A percentile compares a stretch with the other conserved stretches of the same genome.
phyloP scores from a whole-genome alignment of 1,284 basidiomycete species.

The Sanghuangporus weigelae region DNA sequence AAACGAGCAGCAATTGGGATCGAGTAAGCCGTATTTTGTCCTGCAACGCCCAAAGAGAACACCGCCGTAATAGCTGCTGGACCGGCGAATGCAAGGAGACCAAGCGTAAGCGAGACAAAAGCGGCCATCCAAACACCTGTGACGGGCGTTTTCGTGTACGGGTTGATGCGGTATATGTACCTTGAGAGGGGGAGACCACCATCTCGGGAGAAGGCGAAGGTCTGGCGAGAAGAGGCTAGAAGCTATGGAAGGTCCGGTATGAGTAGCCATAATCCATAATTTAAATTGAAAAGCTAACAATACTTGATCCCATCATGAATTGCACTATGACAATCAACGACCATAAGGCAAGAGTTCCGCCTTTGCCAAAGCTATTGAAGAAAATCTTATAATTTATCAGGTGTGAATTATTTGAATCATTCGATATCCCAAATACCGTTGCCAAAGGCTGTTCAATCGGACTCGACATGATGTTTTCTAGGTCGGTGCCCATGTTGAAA shows the following conservation, averaged over 20 bases:
- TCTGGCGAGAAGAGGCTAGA: constrained; percentile 34
- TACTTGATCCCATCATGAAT: constrained; percentile 32
- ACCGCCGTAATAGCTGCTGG: constrained; percentile 28
- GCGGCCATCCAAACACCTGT: constrained; percentile 28
- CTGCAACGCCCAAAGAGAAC: constrained; percentile 25
- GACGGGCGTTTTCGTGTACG: constrained; percentile 25
- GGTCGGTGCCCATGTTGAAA: constrained; percentile 34
- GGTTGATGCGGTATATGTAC: constrained; percentile 32
- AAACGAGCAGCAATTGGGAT: constrained; percentile 28
- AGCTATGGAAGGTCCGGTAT: constrained; percentile 9
- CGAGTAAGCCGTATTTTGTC: constrained; percentile 23
- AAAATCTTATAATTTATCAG: constrained; percentile 21
- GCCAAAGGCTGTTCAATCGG: constrained; percentile 38
- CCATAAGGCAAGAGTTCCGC: constrained; percentile 26
- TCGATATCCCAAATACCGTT: constrained; percentile 17
- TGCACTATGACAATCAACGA: constrained; percentile 25
- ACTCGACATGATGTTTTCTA: constrained; percentile 33
- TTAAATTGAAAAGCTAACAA: constrained; percentile 19
- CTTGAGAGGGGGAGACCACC: constrained; percentile 40
- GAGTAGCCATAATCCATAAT: neutral
- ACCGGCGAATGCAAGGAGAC: constrained; percentile 29
- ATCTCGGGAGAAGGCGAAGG: constrained; percentile 42
- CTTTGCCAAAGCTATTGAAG: constrained; percentile 25
- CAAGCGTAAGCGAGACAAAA: constrained; percentile 23
- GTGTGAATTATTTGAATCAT: neutral